A percentile compares a stretch with the other conserved stretches of the same genome.
Evolutionary conservation across 2,329 filamentous ascomycete species (phyloP).

Genomic region (Fusarium nurragi): DNA sequence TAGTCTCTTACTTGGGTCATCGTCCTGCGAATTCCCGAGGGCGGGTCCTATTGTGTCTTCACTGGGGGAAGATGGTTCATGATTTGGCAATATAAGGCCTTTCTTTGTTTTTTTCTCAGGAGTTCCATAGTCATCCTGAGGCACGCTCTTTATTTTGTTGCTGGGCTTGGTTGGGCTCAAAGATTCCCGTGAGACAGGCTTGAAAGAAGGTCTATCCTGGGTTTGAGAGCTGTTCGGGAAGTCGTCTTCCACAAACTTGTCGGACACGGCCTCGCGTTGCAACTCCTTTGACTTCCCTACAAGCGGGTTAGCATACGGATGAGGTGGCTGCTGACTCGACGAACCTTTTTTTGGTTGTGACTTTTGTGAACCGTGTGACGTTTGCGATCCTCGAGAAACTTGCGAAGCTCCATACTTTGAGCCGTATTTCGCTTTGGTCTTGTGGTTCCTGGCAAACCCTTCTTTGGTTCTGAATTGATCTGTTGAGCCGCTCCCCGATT

Average conservation of each 20-base stretch:
- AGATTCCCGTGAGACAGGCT: conserved; percentile 11
- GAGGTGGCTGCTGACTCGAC: neutral
- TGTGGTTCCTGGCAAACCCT: conserved; percentile 39
- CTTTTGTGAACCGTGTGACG: conserved; percentile 35
- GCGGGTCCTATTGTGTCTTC: conserved; percentile 8
- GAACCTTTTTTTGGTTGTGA: conserved; percentile 38
- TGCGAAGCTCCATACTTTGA: conserved; percentile 38
- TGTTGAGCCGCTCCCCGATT: conserved; percentile 24
- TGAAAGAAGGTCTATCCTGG: conserved; percentile 17
- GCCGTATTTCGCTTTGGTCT: conserved; percentile 42
- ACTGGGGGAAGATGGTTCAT: conserved; percentile 19
- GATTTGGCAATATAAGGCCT: conserved; percentile 1
- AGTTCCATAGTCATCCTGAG: conserved; percentile 19
- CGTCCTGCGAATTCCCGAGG: conserved; percentile 18
- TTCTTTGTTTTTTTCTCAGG: conserved; percentile 17
- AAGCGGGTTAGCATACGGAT: conserved; percentile 1
- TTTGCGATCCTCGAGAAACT: conserved; percentile 32
- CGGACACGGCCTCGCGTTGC: neutral
- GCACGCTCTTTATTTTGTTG: conserved; percentile 7
- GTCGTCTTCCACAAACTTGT: neutral
- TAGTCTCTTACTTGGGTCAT: neutral
- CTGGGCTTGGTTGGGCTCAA: conserved; percentile 23
- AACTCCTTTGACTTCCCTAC: conserved; percentile 4
- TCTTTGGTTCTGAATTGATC: conserved; percentile 37
- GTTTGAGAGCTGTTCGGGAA: conserved; percentile 12